A percentile compares a stretch with the other conserved stretches of the same genome.
phyloP scores from a whole-genome alignment of 2,329 filamentous ascomycete genomes.

The Teratosphaeria nubilosa region DNA sequence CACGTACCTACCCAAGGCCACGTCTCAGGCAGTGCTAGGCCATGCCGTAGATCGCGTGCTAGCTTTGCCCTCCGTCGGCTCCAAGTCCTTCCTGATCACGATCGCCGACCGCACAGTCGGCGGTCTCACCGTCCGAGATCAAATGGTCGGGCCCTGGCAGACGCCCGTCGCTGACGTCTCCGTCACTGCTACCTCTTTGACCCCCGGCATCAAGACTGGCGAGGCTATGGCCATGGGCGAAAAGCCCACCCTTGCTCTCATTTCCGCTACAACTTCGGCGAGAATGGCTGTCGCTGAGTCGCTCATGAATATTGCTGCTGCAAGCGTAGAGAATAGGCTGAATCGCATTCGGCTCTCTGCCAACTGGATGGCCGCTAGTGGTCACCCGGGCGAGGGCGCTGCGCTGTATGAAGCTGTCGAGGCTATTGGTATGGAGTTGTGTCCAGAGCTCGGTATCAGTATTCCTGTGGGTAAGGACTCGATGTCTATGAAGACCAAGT shows the following conservation, averaged over 20 bases:
- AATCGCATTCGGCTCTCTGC: slow-evolving; percentile 78
- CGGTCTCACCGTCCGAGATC: slow-evolving; percentile 77
- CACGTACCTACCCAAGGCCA: slow-evolving; percentile 52
- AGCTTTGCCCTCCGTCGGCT: slow-evolving; percentile 80
- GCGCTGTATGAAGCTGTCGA: slow-evolving; percentile 88
- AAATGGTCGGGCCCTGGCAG: slow-evolving; percentile 96
- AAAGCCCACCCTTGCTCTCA: slow-evolving; percentile 77
- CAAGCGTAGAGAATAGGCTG: slow-evolving; percentile 61
- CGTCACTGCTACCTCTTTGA: slow-evolving; percentile 76
- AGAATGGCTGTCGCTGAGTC: slow-evolving; percentile 95
- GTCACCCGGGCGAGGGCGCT: slow-evolving; percentile 83
- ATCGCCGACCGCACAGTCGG: slow-evolving; percentile 90
- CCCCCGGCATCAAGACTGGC: slow-evolving; percentile 61
- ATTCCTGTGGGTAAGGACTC: slow-evolving; percentile 98
- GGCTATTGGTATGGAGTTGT: slow-evolving; percentile 85
- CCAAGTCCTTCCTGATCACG: slow-evolving; percentile 93
- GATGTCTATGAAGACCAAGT: slow-evolving; percentile 97
- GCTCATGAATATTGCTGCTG: slow-evolving; percentile 84
- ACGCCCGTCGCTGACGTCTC: slow-evolving; percentile 88
- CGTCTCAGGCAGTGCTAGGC: slow-evolving; percentile 22
- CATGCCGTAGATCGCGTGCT: slow-evolving; percentile 76
- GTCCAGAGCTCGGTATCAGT: slow-evolving; percentile 77
- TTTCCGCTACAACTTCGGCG: slow-evolving; percentile 80
- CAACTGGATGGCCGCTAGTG: slow-evolving; percentile 99
- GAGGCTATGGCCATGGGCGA: slow-evolving; percentile 99